Percentiles rank a stretch among this genome's conserved stretches.
These are phyloP conservation scores for Coniella vitis DNA, from an alignment of 2,329 filamentous ascomycete genomes.

Conservation along the genomic window DNA sequence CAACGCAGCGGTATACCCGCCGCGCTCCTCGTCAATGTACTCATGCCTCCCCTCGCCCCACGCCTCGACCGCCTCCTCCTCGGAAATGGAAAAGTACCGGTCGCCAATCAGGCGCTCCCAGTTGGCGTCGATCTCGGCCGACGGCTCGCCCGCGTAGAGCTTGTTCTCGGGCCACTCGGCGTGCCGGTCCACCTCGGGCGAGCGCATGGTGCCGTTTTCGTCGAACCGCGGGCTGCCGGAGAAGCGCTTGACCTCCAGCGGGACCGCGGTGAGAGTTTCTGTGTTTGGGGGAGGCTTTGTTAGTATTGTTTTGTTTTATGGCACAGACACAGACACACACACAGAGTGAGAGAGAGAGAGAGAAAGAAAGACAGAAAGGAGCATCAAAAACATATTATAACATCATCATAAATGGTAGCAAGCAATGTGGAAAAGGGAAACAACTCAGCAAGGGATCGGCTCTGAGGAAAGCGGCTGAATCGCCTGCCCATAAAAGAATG, in stretches of 20 bases:
- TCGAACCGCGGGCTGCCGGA: slow-evolving; percentile 13
- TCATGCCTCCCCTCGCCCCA: slow-evolving; percentile 11
- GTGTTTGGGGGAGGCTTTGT: neutral
- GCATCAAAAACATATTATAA: no score
- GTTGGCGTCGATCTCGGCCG: slow-evolving; percentile 12
- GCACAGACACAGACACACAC: no score
- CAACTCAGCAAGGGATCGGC: no score
- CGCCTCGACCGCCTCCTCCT: slow-evolving; percentile 10
- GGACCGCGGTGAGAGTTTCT: slow-evolving; percentile 8
- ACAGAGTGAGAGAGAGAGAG: no score
- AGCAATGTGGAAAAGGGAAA: no score
- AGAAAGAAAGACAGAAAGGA: no score
- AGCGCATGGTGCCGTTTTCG: slow-evolving; percentile 14
- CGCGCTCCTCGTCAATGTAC: slow-evolving; percentile 10
- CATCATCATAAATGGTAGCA: no score
- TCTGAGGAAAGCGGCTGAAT: no score
- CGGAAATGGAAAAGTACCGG: slow-evolving; percentile 14
- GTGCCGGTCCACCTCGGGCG: neutral
- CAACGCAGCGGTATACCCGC: slow-evolving; percentile 16
- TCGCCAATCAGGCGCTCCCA: slow-evolving; percentile 13
- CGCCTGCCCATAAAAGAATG: no score
- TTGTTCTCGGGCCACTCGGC: slow-evolving; percentile 14
- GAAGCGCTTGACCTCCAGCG: slow-evolving; percentile 10
- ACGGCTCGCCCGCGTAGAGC: slow-evolving; percentile 3
- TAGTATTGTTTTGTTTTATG: neutral